Evolutionary conservation across 116 monocot genomes (phyloP).

Genomic region (Posidonia oceanica): DNA sequence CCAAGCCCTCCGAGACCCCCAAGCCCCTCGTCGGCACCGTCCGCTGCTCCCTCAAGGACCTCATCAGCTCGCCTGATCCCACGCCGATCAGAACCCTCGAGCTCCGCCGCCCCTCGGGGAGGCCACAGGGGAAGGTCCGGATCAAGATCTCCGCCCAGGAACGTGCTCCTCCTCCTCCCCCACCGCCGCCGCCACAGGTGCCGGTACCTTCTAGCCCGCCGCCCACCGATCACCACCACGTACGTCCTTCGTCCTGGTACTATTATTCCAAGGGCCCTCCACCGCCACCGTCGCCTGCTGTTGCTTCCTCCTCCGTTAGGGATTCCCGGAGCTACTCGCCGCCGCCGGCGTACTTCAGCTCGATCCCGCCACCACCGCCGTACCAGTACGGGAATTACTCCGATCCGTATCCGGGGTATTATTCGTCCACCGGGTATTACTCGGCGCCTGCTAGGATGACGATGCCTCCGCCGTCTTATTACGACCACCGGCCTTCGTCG

Average conservation of each 20-base stretch:
- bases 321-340: constrained; percentile 20
- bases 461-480: neutral
- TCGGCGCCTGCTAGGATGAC: neutral
- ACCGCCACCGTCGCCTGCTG: neutral
- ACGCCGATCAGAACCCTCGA: constrained; percentile 31
- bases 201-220: neutral
- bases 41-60: constrained; percentile 21
- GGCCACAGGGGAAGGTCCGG: constrained; percentile 46
- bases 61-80: constrained; percentile 12
- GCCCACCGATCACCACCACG: neutral
- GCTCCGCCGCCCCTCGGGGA: constrained; percentile 44
- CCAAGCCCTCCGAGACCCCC: constrained; percentile 40
- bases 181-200: neutral
- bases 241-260: neutral
- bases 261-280: constrained; percentile 7
- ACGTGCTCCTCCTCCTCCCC: constrained; percentile 13
- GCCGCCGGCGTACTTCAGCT: constrained; percentile 8
- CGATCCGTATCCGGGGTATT: constrained; percentile 1
- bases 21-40: constrained; percentile 66
- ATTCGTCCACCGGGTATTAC: constrained; percentile 6
- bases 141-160: constrained; percentile 35
- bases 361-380: constrained; percentile 8
- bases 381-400: constrained; percentile 8
- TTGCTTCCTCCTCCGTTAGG: neutral
- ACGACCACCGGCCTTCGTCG: neutral